Evolutionary conservation across 768 basidiomycete genomes (phyloP), one percentile per base, ranked within the genome.

Genomic region (Hygrocybe punicea): DNA sequence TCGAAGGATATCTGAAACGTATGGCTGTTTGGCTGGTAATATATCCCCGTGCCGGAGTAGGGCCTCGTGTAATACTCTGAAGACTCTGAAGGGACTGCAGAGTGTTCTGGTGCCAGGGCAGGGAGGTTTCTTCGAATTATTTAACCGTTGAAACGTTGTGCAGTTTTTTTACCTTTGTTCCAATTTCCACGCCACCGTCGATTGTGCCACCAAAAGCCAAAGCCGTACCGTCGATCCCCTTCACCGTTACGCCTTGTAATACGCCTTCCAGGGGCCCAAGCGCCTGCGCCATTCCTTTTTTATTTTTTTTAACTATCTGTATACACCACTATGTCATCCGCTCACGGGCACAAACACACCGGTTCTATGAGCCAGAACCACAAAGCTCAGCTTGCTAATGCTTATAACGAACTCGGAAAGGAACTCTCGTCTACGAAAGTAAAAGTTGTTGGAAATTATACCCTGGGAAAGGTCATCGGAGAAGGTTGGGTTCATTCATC

Each of bases 331-430:
- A 83, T 84, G 81, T 75, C 78, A 61, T 66, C 78, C 45, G 63
- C 70, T 34, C 80, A 76, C 62, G 79, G 79, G 62, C 86, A 87
- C 76, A 84, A 81, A 71, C 80, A 81, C 58, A 76, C 83, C 37
- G 75, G 73, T 58, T 87, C 85, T 60, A 71, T 86, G 60, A 76
- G 81, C 49, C 84, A 86, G 74, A 92, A 91, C 71, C 81, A 87
- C 74, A 91, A 87, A 73, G 90, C 88, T 25, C 85, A 94, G 71
- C 91, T 98, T 68, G 89, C 89, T 66, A 92, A 84, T 70, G 95
- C 95, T 58, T 98, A 98, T 78, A 94, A 94, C 75, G 94, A 96
- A 79, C 84, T 98, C 6, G 95, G 94, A 63, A 96, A 89, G 77
- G 95, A 97, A 73, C 84, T 98, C 25, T 86, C 89, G n/a, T 92